These are phyloP conservation scores for Cladosporium sp. DNA, from an alignment of 2,329 filamentous ascomycete genomes.

Conservation along the genomic window DNA sequence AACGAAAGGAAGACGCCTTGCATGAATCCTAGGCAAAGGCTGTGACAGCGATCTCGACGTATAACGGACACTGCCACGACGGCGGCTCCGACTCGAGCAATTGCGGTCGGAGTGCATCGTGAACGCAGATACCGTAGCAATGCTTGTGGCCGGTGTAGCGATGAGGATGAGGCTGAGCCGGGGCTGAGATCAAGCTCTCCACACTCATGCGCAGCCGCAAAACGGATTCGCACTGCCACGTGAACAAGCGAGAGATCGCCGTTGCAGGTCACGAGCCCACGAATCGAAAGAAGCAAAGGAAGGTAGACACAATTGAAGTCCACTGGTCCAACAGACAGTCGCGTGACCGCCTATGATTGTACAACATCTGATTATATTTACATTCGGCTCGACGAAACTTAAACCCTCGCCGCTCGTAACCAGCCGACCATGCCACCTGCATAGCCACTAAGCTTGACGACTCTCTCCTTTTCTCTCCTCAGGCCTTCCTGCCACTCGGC, in stretches of 20 bases:
- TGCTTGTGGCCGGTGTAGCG: too few species aligned
- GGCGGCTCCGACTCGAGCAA: neutral
- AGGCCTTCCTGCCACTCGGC: constrained; percentile 8
- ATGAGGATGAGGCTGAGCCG: neutral
- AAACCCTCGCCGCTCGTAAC: constrained; percentile 20
- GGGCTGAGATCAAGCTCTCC: neutral
- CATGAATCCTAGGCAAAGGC: too few species aligned
- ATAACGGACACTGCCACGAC: too few species aligned
- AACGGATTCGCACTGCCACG: neutral
- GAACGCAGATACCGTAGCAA: neutral
- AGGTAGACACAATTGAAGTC: too few species aligned
- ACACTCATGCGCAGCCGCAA: neutral
- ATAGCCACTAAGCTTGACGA: constrained; percentile 10
- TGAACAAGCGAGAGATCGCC: too few species aligned
- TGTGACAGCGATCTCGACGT: too few species aligned
- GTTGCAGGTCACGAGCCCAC: neutral
- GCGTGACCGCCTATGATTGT: neutral
- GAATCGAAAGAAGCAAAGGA: neutral
- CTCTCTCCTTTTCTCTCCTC: constrained; percentile 8
- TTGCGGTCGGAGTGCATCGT: neutral
- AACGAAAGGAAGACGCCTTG: too few species aligned
- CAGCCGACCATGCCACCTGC: constrained; percentile 18
- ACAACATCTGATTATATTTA: neutral
- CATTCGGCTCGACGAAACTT: neutral
- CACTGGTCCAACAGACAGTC: too few species aligned